Evolutionary conservation across 257 asterid genomes (phyloP).

Genomic region (Buddleja alternifolia): DNA sequence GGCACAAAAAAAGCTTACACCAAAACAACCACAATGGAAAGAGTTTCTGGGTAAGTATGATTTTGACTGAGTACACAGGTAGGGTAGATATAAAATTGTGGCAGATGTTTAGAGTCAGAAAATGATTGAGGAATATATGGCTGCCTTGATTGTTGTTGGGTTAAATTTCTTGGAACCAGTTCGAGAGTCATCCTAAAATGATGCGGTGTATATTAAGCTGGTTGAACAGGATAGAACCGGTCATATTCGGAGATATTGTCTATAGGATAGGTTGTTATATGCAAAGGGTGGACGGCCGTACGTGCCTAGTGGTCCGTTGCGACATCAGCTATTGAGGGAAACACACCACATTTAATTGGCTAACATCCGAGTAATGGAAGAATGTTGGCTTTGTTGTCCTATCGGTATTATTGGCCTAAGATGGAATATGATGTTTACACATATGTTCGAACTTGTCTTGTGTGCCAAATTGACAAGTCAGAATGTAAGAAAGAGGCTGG

Average conservation of each 20-base stretch:
- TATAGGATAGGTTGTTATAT: neutral
- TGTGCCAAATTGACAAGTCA: too few species aligned
- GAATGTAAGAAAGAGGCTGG: too few species aligned
- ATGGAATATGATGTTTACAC: too few species aligned
- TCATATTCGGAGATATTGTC: neutral
- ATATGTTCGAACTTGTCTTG: too few species aligned
- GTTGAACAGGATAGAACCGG: neutral
- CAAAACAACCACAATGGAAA: neutral
- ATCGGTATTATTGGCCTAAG: too few species aligned
- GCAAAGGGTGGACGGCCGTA: neutral
- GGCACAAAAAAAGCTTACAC: neutral
- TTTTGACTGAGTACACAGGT: neutral
- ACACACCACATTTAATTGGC: neutral
- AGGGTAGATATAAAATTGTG: neutral
- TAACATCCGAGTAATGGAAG: neutral
- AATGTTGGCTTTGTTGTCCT: neutral
- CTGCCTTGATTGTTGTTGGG: too few species aligned
- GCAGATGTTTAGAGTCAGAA: neutral
- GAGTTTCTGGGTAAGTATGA: neutral
- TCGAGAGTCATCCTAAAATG: neutral
- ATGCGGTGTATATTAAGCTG: neutral
- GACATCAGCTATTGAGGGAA: neutral
- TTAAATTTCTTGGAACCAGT: neutral
- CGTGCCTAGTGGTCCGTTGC: neutral
- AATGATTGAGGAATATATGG: neutral